phyloP scores from a whole-genome alignment of 2,329 filamentous ascomycete genomes.

The Dactylellina drechsleri region DNA sequence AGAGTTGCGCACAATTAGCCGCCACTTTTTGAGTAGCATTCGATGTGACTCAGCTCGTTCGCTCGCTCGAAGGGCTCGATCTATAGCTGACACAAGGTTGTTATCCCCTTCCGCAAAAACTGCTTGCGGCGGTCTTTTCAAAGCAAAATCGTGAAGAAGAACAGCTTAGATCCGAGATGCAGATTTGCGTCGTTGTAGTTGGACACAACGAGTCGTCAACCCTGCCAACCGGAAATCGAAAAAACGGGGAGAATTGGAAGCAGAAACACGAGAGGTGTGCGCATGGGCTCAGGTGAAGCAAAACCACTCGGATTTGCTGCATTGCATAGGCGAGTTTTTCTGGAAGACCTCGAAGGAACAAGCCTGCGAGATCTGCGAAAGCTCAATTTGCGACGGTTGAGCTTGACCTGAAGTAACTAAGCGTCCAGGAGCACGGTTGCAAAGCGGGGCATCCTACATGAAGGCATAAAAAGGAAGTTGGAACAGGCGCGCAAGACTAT shows the following conservation, averaged over 20 bases:
- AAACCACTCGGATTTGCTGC: conserved; percentile 13
- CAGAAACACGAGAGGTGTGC: neutral
- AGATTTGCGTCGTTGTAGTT: neutral
- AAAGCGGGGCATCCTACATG: conserved; percentile 36
- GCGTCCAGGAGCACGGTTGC: conserved; percentile 36
- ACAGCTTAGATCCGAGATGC: conserved; percentile 43
- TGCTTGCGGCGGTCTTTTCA: neutral
- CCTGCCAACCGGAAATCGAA: conserved; percentile 42
- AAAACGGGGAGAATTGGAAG: neutral
- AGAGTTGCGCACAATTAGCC: conserved; percentile 42
- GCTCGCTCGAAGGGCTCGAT: neutral
- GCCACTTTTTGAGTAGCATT: conserved; percentile 13
- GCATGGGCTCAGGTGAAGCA: neutral
- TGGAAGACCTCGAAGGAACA: conserved; percentile 40
- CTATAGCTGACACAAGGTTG: conserved; percentile 31
- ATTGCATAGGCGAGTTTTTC: conserved; percentile 50
- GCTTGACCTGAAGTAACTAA: conserved; percentile 42
- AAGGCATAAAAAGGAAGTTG: conserved; percentile 43
- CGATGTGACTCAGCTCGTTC: conserved; percentile 9
- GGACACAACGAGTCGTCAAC: conserved; percentile 15
- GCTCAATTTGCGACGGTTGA: neutral
- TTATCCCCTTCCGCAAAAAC: neutral
- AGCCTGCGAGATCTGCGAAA: conserved; percentile 16
- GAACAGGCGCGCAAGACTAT: conserved; percentile 20
- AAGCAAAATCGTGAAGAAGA: neutral